Base-by-base conservation (phyloP, 2,329 filamentous ascomycete genomes). In the Bipolaris bicolor region DNA sequence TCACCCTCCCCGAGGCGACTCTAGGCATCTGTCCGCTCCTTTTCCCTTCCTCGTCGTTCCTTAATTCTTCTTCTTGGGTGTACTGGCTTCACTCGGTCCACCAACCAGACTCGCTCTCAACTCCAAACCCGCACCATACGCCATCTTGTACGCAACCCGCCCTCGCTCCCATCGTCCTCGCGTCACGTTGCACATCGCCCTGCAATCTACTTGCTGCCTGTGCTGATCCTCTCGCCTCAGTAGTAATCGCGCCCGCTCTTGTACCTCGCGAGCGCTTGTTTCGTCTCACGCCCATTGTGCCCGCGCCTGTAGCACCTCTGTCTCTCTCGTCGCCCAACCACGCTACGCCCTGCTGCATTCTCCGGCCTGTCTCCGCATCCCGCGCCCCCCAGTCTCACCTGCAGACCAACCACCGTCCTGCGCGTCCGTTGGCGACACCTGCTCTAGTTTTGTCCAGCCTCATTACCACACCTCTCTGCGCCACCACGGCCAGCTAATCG, bases 211-310 rank as follows among this genome's bases (percentile, higher is more conserved):
- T 51, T 67, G 66, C 26, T 67, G 61, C 66, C 61, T 62, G 55
- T 72, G 70, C 71, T 76, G 69, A 75, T 69, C 55, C 58, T 66
- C 52, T 56, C 63, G 64, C 61, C 40, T 61, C 52, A 60, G 51
- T 60, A 71, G 68, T 71, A 71, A 71, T 74, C 67, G 58, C 69
- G 58, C 67, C 64, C 65, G 58, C 71, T 57, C 65, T 51, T 73
- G 71, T 73, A 70, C 70, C 63, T 68, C 63, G 64, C 66, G 55
- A 71, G 73, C 73, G 73, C 73, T 72, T 75, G 73, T 74, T 74
- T 75, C 73, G 72, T 74, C 73, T 71, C 57, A 63, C 69, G 68
- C 60, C 68, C 70, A 63, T 67, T 65, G 70, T 70, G 65, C 60
- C 58, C 67, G 39, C 59, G 55, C 59, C 60, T 59, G 72, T 75